These are phyloP conservation scores for Austroboletus rostrupii DNA, from an alignment of 1,284 basidiomycete genomes.

Conservation along the genomic window DNA sequence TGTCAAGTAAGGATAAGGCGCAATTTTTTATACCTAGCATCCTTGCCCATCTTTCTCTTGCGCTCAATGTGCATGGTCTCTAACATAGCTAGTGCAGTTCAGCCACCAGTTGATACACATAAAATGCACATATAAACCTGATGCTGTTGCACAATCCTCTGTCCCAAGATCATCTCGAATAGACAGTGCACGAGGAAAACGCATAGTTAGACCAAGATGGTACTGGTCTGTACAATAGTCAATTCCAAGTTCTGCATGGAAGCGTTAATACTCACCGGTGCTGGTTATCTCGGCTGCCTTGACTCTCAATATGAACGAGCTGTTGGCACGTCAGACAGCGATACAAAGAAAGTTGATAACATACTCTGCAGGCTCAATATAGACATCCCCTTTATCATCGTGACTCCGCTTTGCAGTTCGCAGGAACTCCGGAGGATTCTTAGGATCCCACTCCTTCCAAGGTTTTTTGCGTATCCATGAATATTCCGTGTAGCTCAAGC, in stretches of 20 bases:
- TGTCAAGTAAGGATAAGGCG: not conserved
- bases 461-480: constrained; percentile 72
- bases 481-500: constrained; percentile 81
- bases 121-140: constrained; percentile 40
- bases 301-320: constrained; percentile 84
- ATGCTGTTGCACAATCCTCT: constrained; percentile 66
- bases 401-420: constrained; percentile 52
- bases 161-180: constrained; percentile 73
- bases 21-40: constrained; percentile 41
- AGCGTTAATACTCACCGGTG: constrained; percentile 46
- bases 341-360: constrained; percentile 12
- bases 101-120: not conserved
- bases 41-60: constrained; percentile 68
- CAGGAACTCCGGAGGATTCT: constrained; percentile 60
- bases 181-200: constrained; percentile 80
- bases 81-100: constrained; percentile 39
- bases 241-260: not conserved
- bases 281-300: constrained; percentile 86
- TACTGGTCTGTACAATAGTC: constrained; percentile 53
- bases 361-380: constrained; percentile 76
- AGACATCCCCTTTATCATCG: constrained; percentile 80
- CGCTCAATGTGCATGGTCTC: constrained; percentile 57
- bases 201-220: constrained; percentile 73
- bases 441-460: constrained; percentile 71
- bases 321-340: constrained; percentile 27